phyloP scores from a whole-genome alignment of 1,284 basidiomycete genomes.

The Porodaedalea pini region DNA sequence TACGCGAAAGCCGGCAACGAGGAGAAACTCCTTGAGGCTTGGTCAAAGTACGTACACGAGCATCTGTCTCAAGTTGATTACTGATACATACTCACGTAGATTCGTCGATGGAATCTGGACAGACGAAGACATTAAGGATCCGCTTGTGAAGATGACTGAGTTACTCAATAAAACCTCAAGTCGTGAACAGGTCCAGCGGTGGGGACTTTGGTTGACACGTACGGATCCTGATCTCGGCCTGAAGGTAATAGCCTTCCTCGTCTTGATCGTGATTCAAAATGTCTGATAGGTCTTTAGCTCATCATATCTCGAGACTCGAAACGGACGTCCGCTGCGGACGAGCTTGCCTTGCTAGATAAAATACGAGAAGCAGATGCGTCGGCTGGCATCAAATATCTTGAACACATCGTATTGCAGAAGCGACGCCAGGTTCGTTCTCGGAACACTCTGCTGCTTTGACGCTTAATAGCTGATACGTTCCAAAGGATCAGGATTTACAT shows the following conservation, averaged over 20 bases:
- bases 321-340: conserved; percentile 50
- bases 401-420: conserved; percentile 73
- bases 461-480: not conserved
- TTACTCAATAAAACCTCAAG: conserved; percentile 62
- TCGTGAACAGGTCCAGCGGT: conserved; percentile 59
- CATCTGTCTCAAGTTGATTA: conserved; percentile 2
- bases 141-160: conserved; percentile 63
- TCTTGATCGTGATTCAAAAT: not conserved
- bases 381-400: conserved; percentile 70
- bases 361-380: conserved; percentile 52
- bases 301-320: conserved; percentile 51
- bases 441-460: not conserved
- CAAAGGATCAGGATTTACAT: conserved; percentile 56
- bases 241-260: conserved; percentile 46
- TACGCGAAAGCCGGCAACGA: conserved; percentile 58
- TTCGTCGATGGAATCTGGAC: conserved; percentile 66
- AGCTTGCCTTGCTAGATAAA: conserved; percentile 51
- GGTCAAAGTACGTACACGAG: conserved; percentile 58
- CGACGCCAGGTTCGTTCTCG: conserved; percentile 50
- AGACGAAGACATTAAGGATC: conserved; percentile 66
- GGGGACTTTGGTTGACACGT: conserved; percentile 78
- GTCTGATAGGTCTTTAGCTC: conserved; percentile 38
- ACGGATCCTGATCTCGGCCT: conserved; percentile 68
- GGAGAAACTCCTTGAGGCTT: conserved; percentile 60
- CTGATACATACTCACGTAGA: conserved; percentile 38